Base-by-base conservation (phyloP, 2,329 filamentous ascomycete species). In the Exophiala spinifera region DNA sequence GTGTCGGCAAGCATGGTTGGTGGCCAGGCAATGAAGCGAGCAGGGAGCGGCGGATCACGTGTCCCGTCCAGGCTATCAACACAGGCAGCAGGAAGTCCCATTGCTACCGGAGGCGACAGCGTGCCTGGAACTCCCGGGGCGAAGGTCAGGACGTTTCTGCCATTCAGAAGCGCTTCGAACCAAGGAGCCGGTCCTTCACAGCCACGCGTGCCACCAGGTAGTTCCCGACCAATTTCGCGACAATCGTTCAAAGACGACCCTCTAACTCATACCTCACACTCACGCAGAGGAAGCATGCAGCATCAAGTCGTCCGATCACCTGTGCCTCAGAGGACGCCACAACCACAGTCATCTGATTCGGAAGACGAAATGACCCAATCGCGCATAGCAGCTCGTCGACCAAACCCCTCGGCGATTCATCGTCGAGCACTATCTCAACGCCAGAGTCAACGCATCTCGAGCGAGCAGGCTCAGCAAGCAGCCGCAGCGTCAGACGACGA, bases 1-100 rank as follows among this genome's bases (percentile, higher is more conserved):
- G 65, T 70, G 4, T 70, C 74, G 10, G 74, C 69, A 8, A 76
- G 74, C 20, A 70, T 72, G 21, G 60, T 72, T 3, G 70, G 67
- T 8, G 69, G 65, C 19, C 68, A 72, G 36, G 53, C 67, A 3
- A 65, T 69, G 60, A 72, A 64, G 46, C 62, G 68, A 50, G 63
- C 57, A 13, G 64, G 64, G 1, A 68, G 67, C 55, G 62, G 63
- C 39, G 70, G 67, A 28, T 69, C 70, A 56, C 69, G 71, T 52
- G 69, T 66, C 4, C 70, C 71, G 2, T 70, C 68, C n/a, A 67
- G 72, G 14, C 62, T 74, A 23, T 65, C 69, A 3, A 67, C 59
- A 17, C 61, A 63, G 43, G 51, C 56, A 3, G 31, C 55, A 13
- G 61, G 57, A 28, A 56, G 55, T 53, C 62, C 60, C 31, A 28